A percentile compares a stretch with the other conserved stretches of the same genome.
Evolutionary conservation across 1,284 basidiomycete genomes (phyloP).

Genomic region (Mixia osmundae): DNA sequence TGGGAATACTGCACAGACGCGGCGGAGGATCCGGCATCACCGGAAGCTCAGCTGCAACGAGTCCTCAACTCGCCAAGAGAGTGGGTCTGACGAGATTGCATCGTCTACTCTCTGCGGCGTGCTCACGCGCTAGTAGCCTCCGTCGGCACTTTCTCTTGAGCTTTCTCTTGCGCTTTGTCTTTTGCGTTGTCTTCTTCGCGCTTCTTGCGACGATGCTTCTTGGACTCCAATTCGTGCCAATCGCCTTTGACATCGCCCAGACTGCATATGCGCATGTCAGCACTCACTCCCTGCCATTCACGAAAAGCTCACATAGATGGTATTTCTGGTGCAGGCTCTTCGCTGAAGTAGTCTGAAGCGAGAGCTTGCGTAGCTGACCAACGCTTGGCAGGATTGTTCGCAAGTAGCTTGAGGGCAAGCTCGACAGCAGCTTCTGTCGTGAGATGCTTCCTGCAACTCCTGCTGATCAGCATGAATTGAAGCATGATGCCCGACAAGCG

Average conservation of each 20-base stretch:
- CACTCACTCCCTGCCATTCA: conserved; percentile 1
- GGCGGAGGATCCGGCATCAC: too few species aligned
- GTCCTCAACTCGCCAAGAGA: too few species aligned
- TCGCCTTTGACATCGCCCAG: conserved; percentile 58
- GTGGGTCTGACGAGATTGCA: too few species aligned
- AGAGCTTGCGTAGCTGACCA: conserved; percentile 59
- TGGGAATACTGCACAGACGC: too few species aligned
- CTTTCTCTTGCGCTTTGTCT: too few species aligned
- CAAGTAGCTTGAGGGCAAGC: conserved; percentile 53
- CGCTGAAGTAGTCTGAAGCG: conserved; percentile 56
- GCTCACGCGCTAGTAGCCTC: too few species aligned
- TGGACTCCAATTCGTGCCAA: conserved; percentile 83
- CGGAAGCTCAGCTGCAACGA: too few species aligned
- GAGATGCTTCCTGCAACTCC: conserved; percentile 9
- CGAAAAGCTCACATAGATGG: conserved; percentile 49
- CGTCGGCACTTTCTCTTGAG: too few species aligned
- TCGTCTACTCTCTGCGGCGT: too few species aligned
- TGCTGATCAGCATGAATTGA: neutral
- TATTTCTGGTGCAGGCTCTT: conserved; percentile 44
- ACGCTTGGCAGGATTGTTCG: conserved; percentile 61
- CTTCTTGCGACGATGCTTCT: conserved; percentile 37
- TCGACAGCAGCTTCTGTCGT: conserved; percentile 39
- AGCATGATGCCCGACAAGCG: conserved; percentile 16
- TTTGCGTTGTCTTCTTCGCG: conserved; percentile 7
- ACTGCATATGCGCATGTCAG: conserved; percentile 25